Conservation (phyloP, 208 protist genomes). For the Crithidia thermophila region DNA sequence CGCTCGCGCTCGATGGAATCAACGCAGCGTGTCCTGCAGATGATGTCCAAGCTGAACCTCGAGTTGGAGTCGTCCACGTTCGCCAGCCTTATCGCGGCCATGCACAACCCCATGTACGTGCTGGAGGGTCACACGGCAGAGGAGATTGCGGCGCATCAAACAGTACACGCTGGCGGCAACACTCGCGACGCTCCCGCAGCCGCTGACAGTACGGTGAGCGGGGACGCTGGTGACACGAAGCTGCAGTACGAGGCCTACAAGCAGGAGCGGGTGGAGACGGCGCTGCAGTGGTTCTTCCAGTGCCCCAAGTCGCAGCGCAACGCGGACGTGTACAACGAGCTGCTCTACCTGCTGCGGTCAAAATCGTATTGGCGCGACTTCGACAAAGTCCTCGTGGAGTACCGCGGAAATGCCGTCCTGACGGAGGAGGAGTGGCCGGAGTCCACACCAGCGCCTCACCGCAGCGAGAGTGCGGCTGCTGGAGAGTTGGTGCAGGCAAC, state of each 20-base stretch:
- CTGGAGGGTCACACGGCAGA: conserved; percentile 36
- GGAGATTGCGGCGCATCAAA: conserved; percentile 21
- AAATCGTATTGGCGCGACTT: conserved; percentile 48
- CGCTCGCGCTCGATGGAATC: conserved; percentile 38
- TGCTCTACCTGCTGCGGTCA: conserved; percentile 71
- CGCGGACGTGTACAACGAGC: conserved; percentile 75
- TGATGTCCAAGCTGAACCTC: conserved; percentile 73
- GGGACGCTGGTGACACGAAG: conserved; percentile 13
- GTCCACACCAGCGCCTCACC: neutral
- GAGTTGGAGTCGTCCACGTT: conserved; percentile 47
- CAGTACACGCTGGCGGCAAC: neutral
- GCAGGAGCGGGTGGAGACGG: conserved; percentile 43
- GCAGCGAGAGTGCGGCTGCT: too few species aligned
- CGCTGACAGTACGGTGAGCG: neutral
- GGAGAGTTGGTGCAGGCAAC: too few species aligned
- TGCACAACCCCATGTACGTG: conserved; percentile 73
- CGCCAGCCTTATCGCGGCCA: conserved; percentile 59
- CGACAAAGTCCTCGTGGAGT: conserved; percentile 48
- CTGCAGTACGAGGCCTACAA: conserved; percentile 67
- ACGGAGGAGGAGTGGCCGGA: conserved; percentile 6
- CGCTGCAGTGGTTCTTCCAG: conserved; percentile 56
- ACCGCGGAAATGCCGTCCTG: conserved; percentile 58
- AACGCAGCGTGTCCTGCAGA: conserved; percentile 47
- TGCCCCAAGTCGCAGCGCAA: conserved; percentile 47
- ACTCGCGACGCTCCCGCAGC: neutral